Conservation (phyloP, 2,329 filamentous ascomycete species). For the Paecilomyces formosus region DNA sequence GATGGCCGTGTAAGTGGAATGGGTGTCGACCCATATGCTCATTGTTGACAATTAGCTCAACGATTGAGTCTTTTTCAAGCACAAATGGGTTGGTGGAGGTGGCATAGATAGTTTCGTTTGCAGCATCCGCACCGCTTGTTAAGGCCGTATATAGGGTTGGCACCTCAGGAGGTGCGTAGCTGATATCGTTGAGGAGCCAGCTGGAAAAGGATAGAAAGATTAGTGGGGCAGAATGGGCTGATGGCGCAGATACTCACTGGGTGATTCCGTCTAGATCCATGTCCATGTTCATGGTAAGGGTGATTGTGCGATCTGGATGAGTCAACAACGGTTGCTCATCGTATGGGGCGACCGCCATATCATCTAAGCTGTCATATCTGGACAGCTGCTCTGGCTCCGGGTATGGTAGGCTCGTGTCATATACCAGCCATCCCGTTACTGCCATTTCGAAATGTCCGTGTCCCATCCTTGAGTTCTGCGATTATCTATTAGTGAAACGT, state of each 20-base stretch:
- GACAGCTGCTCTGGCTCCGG: not conserved
- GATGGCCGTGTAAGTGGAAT: slow-evolving; percentile 69
- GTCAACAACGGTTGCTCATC: not conserved
- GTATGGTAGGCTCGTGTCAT: not conserved
- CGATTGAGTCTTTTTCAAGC: slow-evolving; percentile 42
- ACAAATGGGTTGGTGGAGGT: not conserved
- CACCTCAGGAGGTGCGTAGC: not conserved
- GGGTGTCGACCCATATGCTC: slow-evolving; percentile 54
- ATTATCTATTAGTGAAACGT: not conserved
- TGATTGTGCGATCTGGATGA: not conserved
- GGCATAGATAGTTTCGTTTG: not conserved
- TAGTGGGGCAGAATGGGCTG: not conserved
- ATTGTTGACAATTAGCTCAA: slow-evolving; percentile 35
- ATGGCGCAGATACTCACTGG: not conserved
- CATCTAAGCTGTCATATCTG: not conserved
- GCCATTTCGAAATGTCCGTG: not conserved
- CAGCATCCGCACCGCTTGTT: not conserved
- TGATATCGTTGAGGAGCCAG: not conserved
- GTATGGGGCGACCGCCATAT: not conserved
- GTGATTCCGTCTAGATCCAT: not conserved
- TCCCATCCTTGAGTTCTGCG: not conserved
- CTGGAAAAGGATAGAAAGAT: not conserved
- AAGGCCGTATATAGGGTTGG: not conserved
- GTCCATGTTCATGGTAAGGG: not conserved
- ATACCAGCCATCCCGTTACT: not conserved